Evolutionary conservation across 2,329 filamentous ascomycete genomes (phyloP), one percentile per base, ranked within the genome.

Genomic region (Apiospora hydei): DNA sequence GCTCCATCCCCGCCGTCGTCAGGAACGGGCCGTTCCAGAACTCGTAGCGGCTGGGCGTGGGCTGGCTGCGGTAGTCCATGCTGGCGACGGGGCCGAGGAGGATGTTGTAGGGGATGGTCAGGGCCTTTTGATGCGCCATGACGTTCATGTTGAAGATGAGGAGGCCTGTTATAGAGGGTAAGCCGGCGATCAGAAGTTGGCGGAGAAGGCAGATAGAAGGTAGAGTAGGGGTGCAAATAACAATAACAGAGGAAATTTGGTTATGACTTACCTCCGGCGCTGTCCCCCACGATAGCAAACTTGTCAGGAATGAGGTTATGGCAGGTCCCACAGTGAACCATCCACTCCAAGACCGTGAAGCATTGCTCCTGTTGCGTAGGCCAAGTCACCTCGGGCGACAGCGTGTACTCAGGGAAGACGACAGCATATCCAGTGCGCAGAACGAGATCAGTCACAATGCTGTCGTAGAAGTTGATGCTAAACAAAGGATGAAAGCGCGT

Each of bases 221-320:
- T 4, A 1, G n/a, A 26, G 26, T 16, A 21, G 53, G 16, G 0
- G 0, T 8, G 4, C 14, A 10, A 57, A 21, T 10, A 38, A 46
- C 14, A 21, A 47, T 2, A n/a, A 47, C 3, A n/a, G n/a, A 4
- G 26, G n/a, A 24, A 2, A 21, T 8, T 6, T 18, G 14, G 6
- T 10, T 34, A 4, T 11, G 53, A n/a, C 53, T 61, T 38, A 61
- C 53, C 53, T 61, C 53, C 53, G 30, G 53, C 53, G 53, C 53
- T 61, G 30, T 61, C 53, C 14, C 30, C 53, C 7, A 61, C 13
- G 5, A 61, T 7, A 16, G 53, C 53, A 8, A 61, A 61, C 53
- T 38, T 61, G 7, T 61, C 30, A 30, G 53, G 30, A 11, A 61
- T 5, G 16, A 61, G 53, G 11, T 61, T 38, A n/a, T 61, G 53